phyloP scores from a whole-genome alignment of 2,329 filamentous ascomycete genomes.

The Neofusicoccum laricinum region DNA sequence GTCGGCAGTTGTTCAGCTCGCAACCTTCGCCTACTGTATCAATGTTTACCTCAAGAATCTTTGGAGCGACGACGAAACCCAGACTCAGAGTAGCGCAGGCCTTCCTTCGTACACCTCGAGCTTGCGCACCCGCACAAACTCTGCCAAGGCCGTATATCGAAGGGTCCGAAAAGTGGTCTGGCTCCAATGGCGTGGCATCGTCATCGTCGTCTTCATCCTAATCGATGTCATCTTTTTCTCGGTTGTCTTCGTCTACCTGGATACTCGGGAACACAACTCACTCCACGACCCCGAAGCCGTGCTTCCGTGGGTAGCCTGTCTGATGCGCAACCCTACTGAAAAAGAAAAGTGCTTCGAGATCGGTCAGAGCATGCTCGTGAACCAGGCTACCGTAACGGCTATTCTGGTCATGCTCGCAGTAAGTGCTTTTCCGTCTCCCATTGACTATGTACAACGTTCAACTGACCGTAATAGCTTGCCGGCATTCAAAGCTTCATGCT shows the following conservation, averaged over 20 bases:
- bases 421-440: conserved; percentile 36
- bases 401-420: conserved; percentile 80
- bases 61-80: conserved; percentile 67
- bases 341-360: conserved; percentile 64
- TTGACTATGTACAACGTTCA: background rate
- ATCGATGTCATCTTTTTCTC: conserved; percentile 92
- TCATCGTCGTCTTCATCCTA: conserved; percentile 85
- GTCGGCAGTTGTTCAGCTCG: conserved; percentile 76
- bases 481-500: conserved; percentile 83
- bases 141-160: conserved; percentile 82
- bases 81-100: conserved; percentile 59
- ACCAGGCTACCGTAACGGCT: conserved; percentile 72
- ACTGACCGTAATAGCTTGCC: conserved; percentile 49
- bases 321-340: conserved; percentile 57
- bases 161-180: conserved; percentile 82
- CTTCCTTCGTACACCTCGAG: conserved; percentile 68
- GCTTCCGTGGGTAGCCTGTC: conserved; percentile 67
- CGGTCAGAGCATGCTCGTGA: conserved; percentile 64
- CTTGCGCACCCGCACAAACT: conserved; percentile 62
- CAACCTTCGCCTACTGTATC: conserved; percentile 81
- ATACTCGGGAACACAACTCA: conserved; percentile 56
- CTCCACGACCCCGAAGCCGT: conserved; percentile 57
- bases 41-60: conserved; percentile 89
- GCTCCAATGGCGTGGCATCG: conserved; percentile 91
- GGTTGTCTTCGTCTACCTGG: conserved; percentile 82